These are phyloP conservation scores for Tylopilus sp. DNA, from an alignment of 1,284 basidiomycete species.

Conservation along the genomic window DNA sequence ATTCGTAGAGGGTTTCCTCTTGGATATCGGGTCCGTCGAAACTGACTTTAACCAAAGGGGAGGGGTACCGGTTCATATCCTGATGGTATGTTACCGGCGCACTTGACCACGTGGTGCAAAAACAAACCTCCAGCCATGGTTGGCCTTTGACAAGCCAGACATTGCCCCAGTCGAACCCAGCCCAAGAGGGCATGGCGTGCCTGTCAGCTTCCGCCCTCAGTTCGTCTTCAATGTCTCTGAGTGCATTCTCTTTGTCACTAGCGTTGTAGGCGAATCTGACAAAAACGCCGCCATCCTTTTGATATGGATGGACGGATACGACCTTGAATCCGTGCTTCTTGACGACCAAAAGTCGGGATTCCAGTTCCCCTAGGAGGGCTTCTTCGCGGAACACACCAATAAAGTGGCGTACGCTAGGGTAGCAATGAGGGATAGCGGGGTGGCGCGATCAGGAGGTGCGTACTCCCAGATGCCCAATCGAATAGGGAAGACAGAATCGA, in stretches of 20 bases:
- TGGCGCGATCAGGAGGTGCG: constrained; percentile 20
- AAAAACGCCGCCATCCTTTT: constrained; percentile 86
- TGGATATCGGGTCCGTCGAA: constrained; percentile 85
- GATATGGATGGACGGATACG: constrained; percentile 55
- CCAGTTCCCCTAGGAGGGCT: constrained; percentile 45
- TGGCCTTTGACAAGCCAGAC: constrained; percentile 79
- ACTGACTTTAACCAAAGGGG: constrained; percentile 65
- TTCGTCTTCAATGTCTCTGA: constrained; percentile 48
- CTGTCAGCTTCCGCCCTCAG: constrained; percentile 42
- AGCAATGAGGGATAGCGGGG: constrained; percentile 5
- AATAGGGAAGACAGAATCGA: constrained; percentile 59
- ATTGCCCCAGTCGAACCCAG: constrained; percentile 49
- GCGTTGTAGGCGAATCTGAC: constrained; percentile 69
- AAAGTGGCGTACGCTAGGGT: constrained; percentile 57
- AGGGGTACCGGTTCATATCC: constrained; percentile 84
- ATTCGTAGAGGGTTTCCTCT: constrained; percentile 71
- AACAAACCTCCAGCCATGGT: constrained; percentile 78
- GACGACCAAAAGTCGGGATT: constrained; percentile 47
- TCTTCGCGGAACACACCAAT: constrained; percentile 57
- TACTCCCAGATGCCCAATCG: constrained; percentile 51
- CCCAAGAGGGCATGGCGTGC: constrained; percentile 62
- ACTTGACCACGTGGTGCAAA: neutral
- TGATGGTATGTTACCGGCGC: constrained; percentile 38
- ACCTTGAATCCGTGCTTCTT: constrained; percentile 55
- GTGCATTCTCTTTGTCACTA: constrained; percentile 37